phyloP scores from a whole-genome alignment of 1,284 basidiomycete species.

The Omphalotus olearius region DNA sequence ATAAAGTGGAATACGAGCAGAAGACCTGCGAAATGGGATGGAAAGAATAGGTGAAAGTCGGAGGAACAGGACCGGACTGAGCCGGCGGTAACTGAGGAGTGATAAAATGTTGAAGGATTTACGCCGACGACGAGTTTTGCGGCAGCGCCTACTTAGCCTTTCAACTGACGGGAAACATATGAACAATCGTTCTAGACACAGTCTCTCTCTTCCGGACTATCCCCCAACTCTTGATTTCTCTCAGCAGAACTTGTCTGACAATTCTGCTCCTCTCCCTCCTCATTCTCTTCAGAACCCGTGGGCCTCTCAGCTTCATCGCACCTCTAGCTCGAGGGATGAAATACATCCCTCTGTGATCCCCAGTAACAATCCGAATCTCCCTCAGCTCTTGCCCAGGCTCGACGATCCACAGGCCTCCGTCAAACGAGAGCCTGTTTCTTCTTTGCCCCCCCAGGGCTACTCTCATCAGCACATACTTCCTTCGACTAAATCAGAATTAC shows the following conservation, averaged over 20 bases:
- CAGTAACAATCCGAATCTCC: slow-evolving; percentile 18
- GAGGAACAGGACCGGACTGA: no score
- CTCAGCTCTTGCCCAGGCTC: slow-evolving; percentile 16
- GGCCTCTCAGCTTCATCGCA: slow-evolving; percentile 22
- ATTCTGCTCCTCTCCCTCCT: background rate
- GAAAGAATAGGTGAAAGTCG: no score
- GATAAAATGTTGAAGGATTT: no score
- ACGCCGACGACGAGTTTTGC: no score
- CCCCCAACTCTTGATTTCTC: background rate
- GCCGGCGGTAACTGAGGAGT: no score
- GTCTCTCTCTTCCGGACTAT: background rate
- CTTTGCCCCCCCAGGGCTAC: slow-evolving; percentile 2
- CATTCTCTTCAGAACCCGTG: slow-evolving; percentile 11
- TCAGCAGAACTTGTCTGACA: background rate
- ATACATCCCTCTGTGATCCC: slow-evolving; percentile 18
- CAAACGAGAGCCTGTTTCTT: slow-evolving; percentile 6
- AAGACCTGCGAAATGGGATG: no score
- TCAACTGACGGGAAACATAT: slow-evolving; percentile 3
- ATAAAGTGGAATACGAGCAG: no score
- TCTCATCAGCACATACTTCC: slow-evolving; percentile 11
- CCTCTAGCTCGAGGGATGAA: slow-evolving; percentile 36
- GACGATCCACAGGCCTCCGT: background rate
- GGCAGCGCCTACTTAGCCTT: no score
- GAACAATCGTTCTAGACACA: slow-evolving; percentile 4
- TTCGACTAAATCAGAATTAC: background rate